Evolutionary conservation across 129 eudicot species (phyloP).

Genomic region (Smallanthus sonchifolius): DNA sequence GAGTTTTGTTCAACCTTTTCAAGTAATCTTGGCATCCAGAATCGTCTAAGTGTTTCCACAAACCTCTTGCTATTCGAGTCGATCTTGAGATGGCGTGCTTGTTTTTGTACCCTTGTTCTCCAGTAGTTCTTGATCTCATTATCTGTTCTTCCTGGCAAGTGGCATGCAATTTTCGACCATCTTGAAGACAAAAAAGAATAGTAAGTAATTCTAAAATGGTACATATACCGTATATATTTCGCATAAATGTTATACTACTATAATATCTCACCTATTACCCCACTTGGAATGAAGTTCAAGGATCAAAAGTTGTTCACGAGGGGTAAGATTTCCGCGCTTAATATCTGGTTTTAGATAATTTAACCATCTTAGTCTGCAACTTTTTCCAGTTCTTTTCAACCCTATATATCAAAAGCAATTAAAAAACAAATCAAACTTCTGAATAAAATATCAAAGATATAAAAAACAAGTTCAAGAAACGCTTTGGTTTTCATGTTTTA

Average conservation of each 20-base stretch:
- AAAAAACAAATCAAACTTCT: not conserved
- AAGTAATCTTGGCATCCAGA: constrained; percentile 50
- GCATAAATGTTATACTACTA: not conserved
- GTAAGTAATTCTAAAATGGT: not conserved
- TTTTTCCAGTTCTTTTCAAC: constrained; percentile 58
- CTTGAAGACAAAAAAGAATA: constrained; percentile 21
- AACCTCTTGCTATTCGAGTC: constrained; percentile 47
- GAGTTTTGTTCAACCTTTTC: constrained; percentile 40
- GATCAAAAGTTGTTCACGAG: constrained; percentile 53
- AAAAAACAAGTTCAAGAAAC: not conserved
- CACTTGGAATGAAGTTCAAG: constrained; percentile 55
- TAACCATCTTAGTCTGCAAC: constrained; percentile 66
- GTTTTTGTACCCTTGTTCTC: constrained; percentile 67
- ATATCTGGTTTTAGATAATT: constrained; percentile 57
- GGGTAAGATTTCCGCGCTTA: constrained; percentile 54
- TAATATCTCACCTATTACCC: constrained; percentile 49
- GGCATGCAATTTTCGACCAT: constrained; percentile 61
- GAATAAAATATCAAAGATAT: not conserved
- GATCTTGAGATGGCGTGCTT: constrained; percentile 52
- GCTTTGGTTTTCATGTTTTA: not conserved
- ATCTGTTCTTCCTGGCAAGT: constrained; percentile 62
- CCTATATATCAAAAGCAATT: constrained; percentile 24
- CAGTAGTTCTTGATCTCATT: constrained; percentile 70
- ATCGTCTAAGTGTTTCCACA: constrained; percentile 35
- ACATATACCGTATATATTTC: not conserved